Evolutionary conservation across 768 basidiomycete genomes (phyloP), one percentile per base, ranked within the genome.

Genomic region (Pleurotus ostreatus): DNA sequence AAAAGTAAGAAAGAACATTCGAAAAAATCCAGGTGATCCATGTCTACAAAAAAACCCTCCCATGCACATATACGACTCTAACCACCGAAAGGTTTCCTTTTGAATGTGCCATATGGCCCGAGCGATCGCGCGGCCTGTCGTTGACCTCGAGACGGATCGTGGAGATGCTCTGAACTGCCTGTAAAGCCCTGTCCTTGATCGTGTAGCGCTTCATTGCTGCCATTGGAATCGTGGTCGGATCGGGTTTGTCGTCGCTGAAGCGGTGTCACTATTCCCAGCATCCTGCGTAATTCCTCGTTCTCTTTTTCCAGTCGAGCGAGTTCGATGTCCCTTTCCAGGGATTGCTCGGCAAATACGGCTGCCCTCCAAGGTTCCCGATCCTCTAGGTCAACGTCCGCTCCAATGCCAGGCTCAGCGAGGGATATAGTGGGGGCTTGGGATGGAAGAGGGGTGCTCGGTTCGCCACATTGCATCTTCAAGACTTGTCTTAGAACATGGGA

Each of bases 291-390:
- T 60, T 89, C 80, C 52, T 82, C 80, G 66, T 99, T 98, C 76
- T 99, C 96, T 61, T 78, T 82, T 71, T 95, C 86, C 40, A 99
- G 74, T 49, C 94, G 78, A 30, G 85, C 82, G 2, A 99, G 82
- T 72, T 99, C 96, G 65, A 86, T 87, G 68, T 98, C 97, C 58
- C 95, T 78, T 64, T 94, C 92, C 59, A 99, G 69, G 1, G 91
- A 86, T 75, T 86, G 82, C 58, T 96, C 92, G n/a, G 80, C 76
- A 2, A 49, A 5, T 22, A 34, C 62, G 2, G 68, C 59, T 13
- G 70, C 58, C 22, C 66, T 68, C 74, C 76, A 77, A 5, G 76
- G 72, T 53, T 75, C 75, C 34, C 70, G 64, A 34, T 72, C 70
- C 38, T 76, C 75, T n/a, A 70, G 72, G 30, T 67, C 71, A 23